Base-by-base conservation (phyloP, 2,329 filamentous ascomycete species). In the Phaeoacremonium minimum region DNA sequence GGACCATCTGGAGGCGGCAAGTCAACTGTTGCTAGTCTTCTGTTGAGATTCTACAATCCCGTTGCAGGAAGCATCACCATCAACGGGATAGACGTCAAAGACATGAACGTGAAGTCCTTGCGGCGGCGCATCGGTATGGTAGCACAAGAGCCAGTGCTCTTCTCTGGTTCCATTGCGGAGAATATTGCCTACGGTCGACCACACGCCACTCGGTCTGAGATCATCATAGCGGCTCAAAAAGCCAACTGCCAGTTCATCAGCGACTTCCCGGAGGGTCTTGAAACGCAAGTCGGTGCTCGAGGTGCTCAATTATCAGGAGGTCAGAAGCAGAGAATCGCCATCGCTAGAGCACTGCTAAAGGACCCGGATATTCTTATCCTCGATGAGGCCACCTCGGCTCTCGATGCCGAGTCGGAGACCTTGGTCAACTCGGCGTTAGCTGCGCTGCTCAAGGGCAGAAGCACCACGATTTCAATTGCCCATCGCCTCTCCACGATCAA, bases 171-270 rank as follows among this genome's bases (percentile, higher is more conserved):
- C 0, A 85, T 93, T 46, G 85, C 85, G 4, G 85, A 93, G 57
- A 93, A 94, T 52, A 97, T 98, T 49, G 75, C 89, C 1, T 98
- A 98, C 53, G 93, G 91, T 39, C 84, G 81, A 40, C 91, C 91
- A 2, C 60, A 77, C 32, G 91, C 93, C 2, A 82, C 82, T 4
- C 75, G 86, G 36, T 69, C 77, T 19, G 88, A 96, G 49, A 93
- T 98, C 40, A 76, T 95, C 40, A 75, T 80, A 15, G 94, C 93
- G 7, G 93, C 93, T 4, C 77, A 87, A 43, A 85, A 91, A 58
- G 93, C 93, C 36, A 98, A 98, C 60, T 98, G 93, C 59, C 84
- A 85, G 50, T 98, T 98, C 56, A 95, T 98, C 58, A 84, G 85
- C 56, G 93, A 98, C 59, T 94, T 98, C 50, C 93, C 93, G 18